Evolutionary conservation across 495 filamentous ascomycete species (phyloP).

Genomic region (Hypoxylon trugodes): DNA sequence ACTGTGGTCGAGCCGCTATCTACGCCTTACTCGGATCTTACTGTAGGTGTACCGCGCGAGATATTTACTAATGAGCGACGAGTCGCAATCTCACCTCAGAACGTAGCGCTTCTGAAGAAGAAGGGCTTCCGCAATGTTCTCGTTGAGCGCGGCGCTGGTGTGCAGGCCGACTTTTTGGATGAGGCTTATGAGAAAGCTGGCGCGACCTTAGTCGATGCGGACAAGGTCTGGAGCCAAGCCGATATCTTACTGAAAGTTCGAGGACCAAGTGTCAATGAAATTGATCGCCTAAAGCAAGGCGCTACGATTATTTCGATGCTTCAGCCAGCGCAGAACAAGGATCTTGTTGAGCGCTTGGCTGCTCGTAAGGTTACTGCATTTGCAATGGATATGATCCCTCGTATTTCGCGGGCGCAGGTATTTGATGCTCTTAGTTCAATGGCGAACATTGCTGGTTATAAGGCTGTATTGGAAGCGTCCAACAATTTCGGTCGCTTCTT

Average conservation of each 20-base stretch:
- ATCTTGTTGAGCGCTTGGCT: constrained; percentile 72
- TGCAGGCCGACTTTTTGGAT: constrained; percentile 74
- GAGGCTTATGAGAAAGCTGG: constrained; percentile 75
- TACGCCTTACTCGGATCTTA: constrained; percentile 71
- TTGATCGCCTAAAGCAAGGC: constrained; percentile 66
- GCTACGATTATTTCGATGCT: constrained; percentile 78
- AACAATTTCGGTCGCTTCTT: constrained; percentile 84
- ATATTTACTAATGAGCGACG: constrained; percentile 75
- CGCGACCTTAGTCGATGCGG: constrained; percentile 70
- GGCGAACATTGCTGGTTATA: constrained; percentile 90
- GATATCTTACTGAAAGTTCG: constrained; percentile 84
- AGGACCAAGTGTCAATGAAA: constrained; percentile 70
- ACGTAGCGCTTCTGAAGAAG: constrained; percentile 77
- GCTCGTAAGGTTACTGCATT: constrained; percentile 71
- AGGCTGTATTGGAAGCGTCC: constrained; percentile 81
- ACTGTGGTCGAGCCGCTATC: constrained; percentile 55
- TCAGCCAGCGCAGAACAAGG: constrained; percentile 75
- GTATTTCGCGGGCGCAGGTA: constrained; percentile 81
- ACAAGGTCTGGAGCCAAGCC: constrained; percentile 69
- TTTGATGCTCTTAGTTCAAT: constrained; percentile 86
- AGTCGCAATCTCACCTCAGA: constrained; percentile 81
- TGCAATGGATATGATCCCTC: constrained; percentile 86
- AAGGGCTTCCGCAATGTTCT: constrained; percentile 79
- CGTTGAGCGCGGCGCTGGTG: constrained; percentile 78
- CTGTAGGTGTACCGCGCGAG: constrained; percentile 76